Base-by-base conservation (phyloP, 148 eudicot genomes). In the Amaranthus hypochondriacus region DNA sequence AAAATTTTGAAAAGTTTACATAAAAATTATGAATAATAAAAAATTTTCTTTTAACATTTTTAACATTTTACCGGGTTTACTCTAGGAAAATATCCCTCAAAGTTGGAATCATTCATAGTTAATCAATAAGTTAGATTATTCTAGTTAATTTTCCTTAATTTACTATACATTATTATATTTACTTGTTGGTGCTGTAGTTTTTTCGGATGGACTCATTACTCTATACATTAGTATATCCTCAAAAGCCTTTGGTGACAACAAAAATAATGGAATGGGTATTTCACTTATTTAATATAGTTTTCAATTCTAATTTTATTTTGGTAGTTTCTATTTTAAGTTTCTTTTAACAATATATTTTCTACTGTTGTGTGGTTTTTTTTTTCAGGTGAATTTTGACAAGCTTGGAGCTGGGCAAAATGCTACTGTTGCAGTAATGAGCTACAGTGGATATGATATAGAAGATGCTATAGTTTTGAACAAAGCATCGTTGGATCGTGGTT, bases 401-500 rank as follows among this genome's bases (percentile, higher is more conserved):
- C 94, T 96, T 75, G 99, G 99, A 62, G 99, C 99, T 14, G 99
- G 99, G 62, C 99, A 92, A 80, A 96, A 96, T 86, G 99, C 99
- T 48, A 96, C 91, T 69, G 99, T 96, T 78, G 99, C 99, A 58
- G 99, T 96, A 42, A 96, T 96, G 99, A 92, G 99, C 80, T 96
- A 85, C 68, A 92, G 92, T 89, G 99, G 99, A 75, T 96, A 92
- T 54, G 99, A 96, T 76, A 96, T 96, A 70, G 99, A 96, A 86
- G 99, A 96, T 86, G 99, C 97, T 48, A 96, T 96, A 68, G 99
- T 96, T 53, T 89, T 96, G 99, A 96, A 96, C 63, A 96, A 96
- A 84, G 83, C 99, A 63, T 96, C 99, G 48, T 75, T 96, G 78
- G 99, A 96, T 84, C 97, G 97, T 78, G 99, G 99, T 75, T 96